phyloP scores from a whole-genome alignment of 1,139 yeast species.

The Scheffersomyces stambukii region DNA sequence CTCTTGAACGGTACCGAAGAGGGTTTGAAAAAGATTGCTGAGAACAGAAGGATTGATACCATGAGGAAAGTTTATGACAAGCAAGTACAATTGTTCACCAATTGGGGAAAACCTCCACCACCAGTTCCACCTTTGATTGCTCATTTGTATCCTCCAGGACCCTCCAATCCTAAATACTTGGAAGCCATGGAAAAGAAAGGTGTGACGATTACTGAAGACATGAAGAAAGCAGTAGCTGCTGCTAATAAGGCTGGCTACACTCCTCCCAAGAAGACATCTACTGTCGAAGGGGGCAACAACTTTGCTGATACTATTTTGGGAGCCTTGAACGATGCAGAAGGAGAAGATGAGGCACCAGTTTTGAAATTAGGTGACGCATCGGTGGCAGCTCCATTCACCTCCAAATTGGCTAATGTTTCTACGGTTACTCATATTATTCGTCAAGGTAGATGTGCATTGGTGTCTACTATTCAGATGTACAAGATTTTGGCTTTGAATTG shows the following conservation, averaged over 20 bases:
- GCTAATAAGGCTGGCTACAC: constrained; percentile 40
- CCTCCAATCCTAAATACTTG: constrained; percentile 80
- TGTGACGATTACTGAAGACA: constrained; percentile 64
- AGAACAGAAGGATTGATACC: constrained; percentile 66
- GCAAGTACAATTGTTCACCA: constrained; percentile 71
- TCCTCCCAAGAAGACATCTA: constrained; percentile 26
- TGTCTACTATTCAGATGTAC: constrained; percentile 98
- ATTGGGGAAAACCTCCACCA: constrained; percentile 83
- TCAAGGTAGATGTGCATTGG: constrained; percentile 98
- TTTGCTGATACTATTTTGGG: constrained; percentile 73
- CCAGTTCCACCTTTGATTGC: constrained; percentile 87
- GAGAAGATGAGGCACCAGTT: constrained; percentile 83
- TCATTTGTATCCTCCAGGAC: constrained; percentile 95
- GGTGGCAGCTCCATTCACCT: constrained; percentile 98
- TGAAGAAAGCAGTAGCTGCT: constrained; percentile 52
- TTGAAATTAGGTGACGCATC: constrained; percentile 98
- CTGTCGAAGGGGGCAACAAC: constrained; percentile 29
- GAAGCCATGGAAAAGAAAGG: constrained; percentile 84
- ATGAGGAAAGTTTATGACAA: constrained; percentile 72
- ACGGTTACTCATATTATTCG: constrained; percentile 92
- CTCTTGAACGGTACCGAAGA: constrained; percentile 95
- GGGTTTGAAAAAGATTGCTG: constrained; percentile 85
- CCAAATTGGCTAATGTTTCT: constrained; percentile 86
- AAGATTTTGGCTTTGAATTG: constrained; percentile 95
- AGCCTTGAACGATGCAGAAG: constrained; percentile 66